A percentile compares a stretch with the other conserved stretches of the same genome.
Evolutionary conservation across 495 filamentous ascomycete species (phyloP).

Genomic region (Penicillium paradoxum): DNA sequence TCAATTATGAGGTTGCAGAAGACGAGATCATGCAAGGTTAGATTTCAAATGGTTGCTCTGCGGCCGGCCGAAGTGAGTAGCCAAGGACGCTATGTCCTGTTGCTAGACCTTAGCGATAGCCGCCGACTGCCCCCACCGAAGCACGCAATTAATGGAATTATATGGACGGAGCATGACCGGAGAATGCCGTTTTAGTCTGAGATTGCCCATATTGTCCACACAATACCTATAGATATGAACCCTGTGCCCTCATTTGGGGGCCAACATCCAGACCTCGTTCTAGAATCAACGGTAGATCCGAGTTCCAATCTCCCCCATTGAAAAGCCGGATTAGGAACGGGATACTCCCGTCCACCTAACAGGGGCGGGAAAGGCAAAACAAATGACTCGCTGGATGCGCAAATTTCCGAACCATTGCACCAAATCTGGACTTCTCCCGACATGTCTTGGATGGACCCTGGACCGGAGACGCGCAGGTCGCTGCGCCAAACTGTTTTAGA

Average conservation of each 20-base stretch:
- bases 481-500: background rate
- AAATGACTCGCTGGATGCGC: constrained; percentile 1
- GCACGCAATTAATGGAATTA: background rate
- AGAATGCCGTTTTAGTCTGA: no score
- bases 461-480: constrained; percentile 4
- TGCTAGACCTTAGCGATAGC: constrained; percentile 24
- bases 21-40: background rate
- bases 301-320: background rate
- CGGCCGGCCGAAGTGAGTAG: background rate
- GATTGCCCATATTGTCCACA: no score
- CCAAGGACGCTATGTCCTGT: constrained; percentile 9
- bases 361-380: background rate
- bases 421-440: background rate
- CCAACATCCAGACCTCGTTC: background rate
- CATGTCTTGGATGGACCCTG: constrained; percentile 1
- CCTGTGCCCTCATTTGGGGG: background rate
- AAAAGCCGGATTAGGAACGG: constrained; percentile 2
- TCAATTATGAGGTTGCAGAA: background rate
- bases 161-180: no score
- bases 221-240: background rate
- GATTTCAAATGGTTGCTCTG: constrained; percentile 4
- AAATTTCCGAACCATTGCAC: background rate
- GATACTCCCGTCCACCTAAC: background rate
- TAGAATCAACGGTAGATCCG: background rate
- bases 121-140: constrained; percentile 17